A percentile compares a stretch with the other conserved stretches of the same genome.
Conservation (phyloP, 2,329 filamentous ascomycete genomes). For the Malbranchea zuffiana region DNA sequence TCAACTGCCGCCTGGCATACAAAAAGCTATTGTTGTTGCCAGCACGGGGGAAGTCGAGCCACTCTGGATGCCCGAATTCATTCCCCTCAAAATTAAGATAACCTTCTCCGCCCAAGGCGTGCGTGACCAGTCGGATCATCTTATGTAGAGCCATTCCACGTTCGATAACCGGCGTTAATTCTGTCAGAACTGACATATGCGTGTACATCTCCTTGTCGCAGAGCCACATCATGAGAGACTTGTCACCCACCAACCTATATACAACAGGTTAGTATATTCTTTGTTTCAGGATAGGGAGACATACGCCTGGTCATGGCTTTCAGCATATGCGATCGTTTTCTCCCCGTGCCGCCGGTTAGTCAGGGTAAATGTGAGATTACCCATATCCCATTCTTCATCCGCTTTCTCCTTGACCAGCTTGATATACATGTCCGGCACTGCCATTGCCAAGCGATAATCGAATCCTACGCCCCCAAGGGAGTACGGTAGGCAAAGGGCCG, state of each 20-base stretch:
- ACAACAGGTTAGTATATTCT: constrained; percentile 16
- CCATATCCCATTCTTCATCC: constrained; percentile 87
- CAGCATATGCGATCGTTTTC: constrained; percentile 95
- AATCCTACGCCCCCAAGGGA: constrained; percentile 87
- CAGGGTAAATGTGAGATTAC: constrained; percentile 70
- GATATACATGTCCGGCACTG: constrained; percentile 97
- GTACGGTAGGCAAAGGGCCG: constrained; percentile 78
- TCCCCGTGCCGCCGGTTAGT: constrained; percentile 91
- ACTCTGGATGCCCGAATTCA: constrained; percentile 96
- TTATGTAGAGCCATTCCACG: constrained; percentile 91
- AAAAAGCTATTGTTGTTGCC: constrained; percentile 90
- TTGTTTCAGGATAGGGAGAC: constrained; percentile 29
- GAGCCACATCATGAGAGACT: constrained; percentile 94
- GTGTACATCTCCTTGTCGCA: constrained; percentile 97
- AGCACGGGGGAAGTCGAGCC: constrained; percentile 93
- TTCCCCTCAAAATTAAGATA: constrained; percentile 99
- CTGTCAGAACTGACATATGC: constrained; percentile 79
- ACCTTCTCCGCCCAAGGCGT: constrained; percentile 83
- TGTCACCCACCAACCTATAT: constrained; percentile 83
- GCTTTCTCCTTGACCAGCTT: constrained; percentile 91
- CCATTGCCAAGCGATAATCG: constrained; percentile 96
- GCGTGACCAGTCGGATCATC: constrained; percentile 90
- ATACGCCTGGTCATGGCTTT: constrained; percentile 95
- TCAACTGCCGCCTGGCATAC: constrained; percentile 87
- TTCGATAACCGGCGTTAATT: constrained; percentile 79